Base-by-base conservation (phyloP, 2,329 filamentous ascomycete genomes). In the Chrysoporthe deuterocubensis region DNA sequence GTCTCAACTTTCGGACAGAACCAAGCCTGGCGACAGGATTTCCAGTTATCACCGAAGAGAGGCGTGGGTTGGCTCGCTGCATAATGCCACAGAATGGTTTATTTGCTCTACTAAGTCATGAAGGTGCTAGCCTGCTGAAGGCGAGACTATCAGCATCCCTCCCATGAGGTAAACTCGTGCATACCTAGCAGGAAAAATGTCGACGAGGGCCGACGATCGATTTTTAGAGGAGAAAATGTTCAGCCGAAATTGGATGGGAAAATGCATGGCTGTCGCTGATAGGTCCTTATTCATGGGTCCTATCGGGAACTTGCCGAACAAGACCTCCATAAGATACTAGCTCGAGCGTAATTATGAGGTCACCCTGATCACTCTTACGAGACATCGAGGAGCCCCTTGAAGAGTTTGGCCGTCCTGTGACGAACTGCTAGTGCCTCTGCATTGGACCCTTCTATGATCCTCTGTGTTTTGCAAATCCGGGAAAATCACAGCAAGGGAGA, bases 381-480 rank as follows among this genome's bases (percentile, higher is more conserved):
- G 18, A 7, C n/a, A 16, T 18, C 9, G 6, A 32, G 4, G 3
- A 32, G n/a, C 18, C 48, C 26, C 26, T 26, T 26, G 26, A 26
- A 26, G 26, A 26, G 2, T 26, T 26, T 26, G 26, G 26, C 26
- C 37, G 13, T 21, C 7, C 14, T 21, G 18, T 26, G 21, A 26
- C 26, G 26, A 26, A 26, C 57, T 21, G 37, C 26, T 61, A 43
- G 44, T 48, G 2, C 43, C 32, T 16, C 58, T 9, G 48, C 21
- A 14, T 54, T 21, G 16, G 50, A 54, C 50, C 7, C 32, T 34
- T 56, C 32, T 32, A 61, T 65, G 66, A 67, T 67, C 46, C 58
- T 16, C 66, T 67, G 54, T 67, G 66, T 65, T 64, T 44, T 54
- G 66, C 34, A 68, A 21, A 59, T 60, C 54, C 43, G 61, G 56